Evolutionary conservation across 164 flowering plant species (phyloP).

Genomic region (Sedum album): DNA sequence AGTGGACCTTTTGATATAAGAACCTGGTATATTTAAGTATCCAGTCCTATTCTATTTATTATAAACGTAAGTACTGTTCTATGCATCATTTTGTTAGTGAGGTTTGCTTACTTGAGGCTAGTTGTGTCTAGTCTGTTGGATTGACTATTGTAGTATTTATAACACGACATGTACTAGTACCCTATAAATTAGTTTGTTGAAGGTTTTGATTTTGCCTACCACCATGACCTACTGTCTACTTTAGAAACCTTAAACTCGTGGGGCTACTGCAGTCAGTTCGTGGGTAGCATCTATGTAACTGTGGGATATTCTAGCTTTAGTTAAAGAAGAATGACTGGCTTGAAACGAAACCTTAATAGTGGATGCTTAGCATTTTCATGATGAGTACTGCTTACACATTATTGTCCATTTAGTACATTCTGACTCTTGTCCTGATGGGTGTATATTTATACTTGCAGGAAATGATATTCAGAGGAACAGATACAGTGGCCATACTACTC

Average conservation of each 20-base stretch:
- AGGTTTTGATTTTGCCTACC: not conserved
- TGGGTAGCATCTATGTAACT: not conserved
- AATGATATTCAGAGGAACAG: conserved; percentile 77
- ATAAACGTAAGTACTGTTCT: not conserved
- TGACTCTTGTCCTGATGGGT: not conserved
- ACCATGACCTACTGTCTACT: not conserved
- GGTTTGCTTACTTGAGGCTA: not conserved
- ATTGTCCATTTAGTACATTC: not conserved
- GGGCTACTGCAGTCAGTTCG: not conserved
- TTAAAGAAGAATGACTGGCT: not conserved
- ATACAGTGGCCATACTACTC: conserved; percentile 60
- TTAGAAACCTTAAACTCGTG: conserved; percentile 7
- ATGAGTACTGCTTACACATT: not conserved
- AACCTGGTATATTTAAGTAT: not conserved
- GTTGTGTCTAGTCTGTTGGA: not conserved
- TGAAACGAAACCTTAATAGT: not conserved
- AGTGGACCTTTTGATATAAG: not conserved
- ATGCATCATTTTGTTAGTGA: not conserved
- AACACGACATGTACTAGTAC: not conserved
- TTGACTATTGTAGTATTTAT: not conserved
- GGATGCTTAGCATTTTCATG: not conserved
- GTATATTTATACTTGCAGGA: conserved; percentile 30
- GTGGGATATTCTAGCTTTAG: not conserved
- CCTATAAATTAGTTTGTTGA: not conserved
- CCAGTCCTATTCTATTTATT: no score